These are phyloP conservation scores for Symbiotaphrina buchneri DNA, from an alignment of 495 filamentous ascomycete genomes.

Conservation along the genomic window DNA sequence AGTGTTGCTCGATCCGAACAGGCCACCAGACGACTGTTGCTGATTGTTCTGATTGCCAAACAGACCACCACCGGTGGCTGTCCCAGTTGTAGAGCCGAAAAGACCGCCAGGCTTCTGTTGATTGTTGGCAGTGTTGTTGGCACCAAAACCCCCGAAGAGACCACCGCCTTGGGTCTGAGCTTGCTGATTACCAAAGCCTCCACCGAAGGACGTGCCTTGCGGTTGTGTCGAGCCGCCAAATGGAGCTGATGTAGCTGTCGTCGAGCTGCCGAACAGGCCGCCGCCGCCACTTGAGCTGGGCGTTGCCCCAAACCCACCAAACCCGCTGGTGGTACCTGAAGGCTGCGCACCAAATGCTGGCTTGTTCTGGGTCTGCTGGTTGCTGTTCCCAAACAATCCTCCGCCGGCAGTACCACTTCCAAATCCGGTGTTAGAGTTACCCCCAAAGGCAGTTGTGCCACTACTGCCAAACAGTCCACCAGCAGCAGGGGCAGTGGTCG, in stretches of 20 bases:
- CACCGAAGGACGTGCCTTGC: slow-evolving; percentile 9
- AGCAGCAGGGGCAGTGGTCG: slow-evolving; percentile 1
- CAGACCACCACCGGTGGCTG: slow-evolving; percentile 18
- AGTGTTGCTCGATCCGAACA: slow-evolving; percentile 23
- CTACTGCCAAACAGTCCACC: slow-evolving; percentile 3
- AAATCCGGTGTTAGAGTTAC: slow-evolving; percentile 3
- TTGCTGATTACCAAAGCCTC: slow-evolving; percentile 3
- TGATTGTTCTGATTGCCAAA: slow-evolving; percentile 18
- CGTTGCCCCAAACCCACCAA: slow-evolving; percentile 7
- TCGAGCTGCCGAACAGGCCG: slow-evolving; percentile 3
- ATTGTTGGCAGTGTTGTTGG: slow-evolving; percentile 14
- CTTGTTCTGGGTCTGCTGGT: slow-evolving; percentile 1
- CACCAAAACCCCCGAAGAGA: slow-evolving; percentile 6
- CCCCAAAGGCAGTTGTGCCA: not conserved
- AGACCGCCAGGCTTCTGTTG: slow-evolving; percentile 11
- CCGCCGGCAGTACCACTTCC: slow-evolving; percentile 2
- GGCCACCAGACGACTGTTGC: slow-evolving; percentile 11
- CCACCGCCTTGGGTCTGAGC: slow-evolving; percentile 2
- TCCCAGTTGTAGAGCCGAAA: slow-evolving; percentile 13
- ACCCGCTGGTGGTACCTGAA: slow-evolving; percentile 13
- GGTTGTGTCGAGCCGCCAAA: slow-evolving; percentile 10
- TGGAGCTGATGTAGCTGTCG: slow-evolving; percentile 4
- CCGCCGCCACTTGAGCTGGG: slow-evolving; percentile 1
- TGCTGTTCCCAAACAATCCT: slow-evolving; percentile 14
- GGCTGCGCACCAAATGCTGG: slow-evolving; percentile 18